These are phyloP conservation scores for Pythium pyrilobum DNA, from an alignment of 352 stramenopile species.

Conservation along the genomic window DNA sequence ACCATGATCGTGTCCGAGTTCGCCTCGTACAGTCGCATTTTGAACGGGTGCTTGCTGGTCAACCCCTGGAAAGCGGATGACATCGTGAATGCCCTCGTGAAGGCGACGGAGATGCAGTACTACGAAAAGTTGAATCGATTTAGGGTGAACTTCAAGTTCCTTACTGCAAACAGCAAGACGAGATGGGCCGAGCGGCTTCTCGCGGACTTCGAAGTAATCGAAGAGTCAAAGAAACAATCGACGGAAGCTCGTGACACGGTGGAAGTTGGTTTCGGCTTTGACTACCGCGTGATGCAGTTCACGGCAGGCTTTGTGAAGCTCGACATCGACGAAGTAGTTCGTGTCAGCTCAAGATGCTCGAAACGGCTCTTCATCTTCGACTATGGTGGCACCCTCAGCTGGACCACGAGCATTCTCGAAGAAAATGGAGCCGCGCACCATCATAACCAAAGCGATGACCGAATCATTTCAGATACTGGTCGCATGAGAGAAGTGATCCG, in stretches of 20 bases:
- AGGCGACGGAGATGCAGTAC: conserved; percentile 67
- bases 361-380: conserved; percentile 95
- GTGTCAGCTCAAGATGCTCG: conserved; percentile 54
- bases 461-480: too few species aligned
- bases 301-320: conserved; percentile 91
- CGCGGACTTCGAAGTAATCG: conserved; percentile 89
- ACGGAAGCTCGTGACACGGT: conserved; percentile 57
- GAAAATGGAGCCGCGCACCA: conserved; percentile 35
- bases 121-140: conserved; percentile 74
- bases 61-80: conserved; percentile 97
- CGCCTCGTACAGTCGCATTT: conserved; percentile 92
- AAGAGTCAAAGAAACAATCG: conserved; percentile 29
- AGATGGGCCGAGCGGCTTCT: conserved; percentile 95
- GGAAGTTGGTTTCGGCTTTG: conserved; percentile 92
- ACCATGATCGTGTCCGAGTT: conserved; percentile 97
- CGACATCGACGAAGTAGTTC: conserved; percentile 85
- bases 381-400: conserved; percentile 95
- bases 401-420: conserved; percentile 57
- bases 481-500: conserved; percentile 25
- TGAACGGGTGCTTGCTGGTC: conserved; percentile 94
- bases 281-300: conserved; percentile 96
- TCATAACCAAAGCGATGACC: conserved; percentile 18
- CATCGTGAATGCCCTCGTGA: conserved; percentile 63
- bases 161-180: conserved; percentile 67
- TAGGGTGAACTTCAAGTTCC: conserved; percentile 83